Base-by-base conservation (phyloP, 225 moss, liverwort and hornwort species). In the Physcomitrellopsis africana region DNA sequence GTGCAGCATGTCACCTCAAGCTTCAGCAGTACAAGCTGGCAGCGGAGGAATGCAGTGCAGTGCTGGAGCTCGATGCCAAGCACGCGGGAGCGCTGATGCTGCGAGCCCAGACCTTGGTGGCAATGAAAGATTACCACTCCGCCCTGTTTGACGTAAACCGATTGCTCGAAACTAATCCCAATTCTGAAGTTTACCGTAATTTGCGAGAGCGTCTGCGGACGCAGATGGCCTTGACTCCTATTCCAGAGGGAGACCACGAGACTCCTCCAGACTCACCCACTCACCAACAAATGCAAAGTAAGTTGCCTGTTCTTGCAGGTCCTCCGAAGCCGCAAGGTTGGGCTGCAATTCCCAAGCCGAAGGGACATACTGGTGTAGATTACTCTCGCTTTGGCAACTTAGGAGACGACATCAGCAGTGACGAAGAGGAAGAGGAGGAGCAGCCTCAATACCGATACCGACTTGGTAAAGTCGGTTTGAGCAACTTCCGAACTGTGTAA, bases 101-200 rank as follows among this genome's bases (percentile, higher is more conserved):
- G 58, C 87, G 99, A 51, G 95, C 99, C 7, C 99, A 99, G 75
- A 99, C 99, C 0, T 69, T 90, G 75, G 99, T 99, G 76, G 99
- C 99, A 10, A 76, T 95, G 78, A 99, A 99, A 55, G 95, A 99
- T 18, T 95, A 99, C 69, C 95, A 99, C 68, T 88, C 93, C 9
- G 99, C 99, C 16, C 72, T 99, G 57, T 99, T 99, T 57, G 99
- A 99, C 73, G 99, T 99, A 24, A 93, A 99, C 59, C 90, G 93
- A 41, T 82, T 99, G 45, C 70, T 99, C 42, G 99, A 99, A 74
- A 81, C 92, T 13, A 94, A 95, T 49, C 95, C 99, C 29, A 65
- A 79, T 37, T 99, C 99, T 46, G 93, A 99, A 54, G 95, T 93
- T 0, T 99, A 99, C 57, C 90, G 84, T 12, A 93, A 87, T 62